Percentiles rank a stretch among this genome's conserved stretches.
Conservation (phyloP, 1,284 basidiomycete species). For the Nidula niveotomentosa region DNA sequence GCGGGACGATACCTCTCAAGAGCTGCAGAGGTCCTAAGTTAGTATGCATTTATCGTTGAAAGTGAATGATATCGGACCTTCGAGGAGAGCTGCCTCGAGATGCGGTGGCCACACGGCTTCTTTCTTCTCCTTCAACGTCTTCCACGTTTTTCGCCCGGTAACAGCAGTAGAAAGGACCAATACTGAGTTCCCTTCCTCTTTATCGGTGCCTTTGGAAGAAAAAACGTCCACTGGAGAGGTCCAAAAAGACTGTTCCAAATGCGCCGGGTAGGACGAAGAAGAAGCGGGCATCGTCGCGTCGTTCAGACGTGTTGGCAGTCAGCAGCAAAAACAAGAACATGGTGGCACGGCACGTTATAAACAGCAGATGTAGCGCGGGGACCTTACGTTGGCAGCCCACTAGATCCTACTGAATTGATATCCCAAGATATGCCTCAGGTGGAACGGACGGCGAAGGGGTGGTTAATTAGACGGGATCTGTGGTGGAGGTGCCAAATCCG, state of each 20-base stretch:
- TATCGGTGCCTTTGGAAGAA: not conserved
- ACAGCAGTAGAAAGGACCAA: not conserved
- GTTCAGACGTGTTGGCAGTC: not conserved
- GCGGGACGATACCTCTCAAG: conserved; percentile 48
- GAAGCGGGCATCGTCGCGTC: not conserved
- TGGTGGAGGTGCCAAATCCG: not conserved
- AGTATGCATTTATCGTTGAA: not conserved
- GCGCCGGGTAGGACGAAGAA: no score
- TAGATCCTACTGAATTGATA: not conserved
- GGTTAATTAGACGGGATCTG: no score
- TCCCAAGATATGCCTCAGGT: not conserved
- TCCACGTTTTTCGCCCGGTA: conserved; percentile 55
- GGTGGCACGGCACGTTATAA: no score
- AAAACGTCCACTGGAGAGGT: not conserved
- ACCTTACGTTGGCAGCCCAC: not conserved
- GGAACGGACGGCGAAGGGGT: no score
- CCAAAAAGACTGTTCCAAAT: not conserved
- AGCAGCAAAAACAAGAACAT: not conserved
- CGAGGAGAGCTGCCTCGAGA: conserved; percentile 52
- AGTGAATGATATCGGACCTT: conserved; percentile 34
- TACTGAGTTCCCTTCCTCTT: not conserved
- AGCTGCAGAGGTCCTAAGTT: conserved; percentile 23
- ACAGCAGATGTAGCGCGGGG: not conserved
- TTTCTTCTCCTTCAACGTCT: conserved; percentile 48
- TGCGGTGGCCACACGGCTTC: conserved; percentile 57